phyloP scores from a whole-genome alignment of 73 alveolate species.

The Symbiodinium natans region DNA sequence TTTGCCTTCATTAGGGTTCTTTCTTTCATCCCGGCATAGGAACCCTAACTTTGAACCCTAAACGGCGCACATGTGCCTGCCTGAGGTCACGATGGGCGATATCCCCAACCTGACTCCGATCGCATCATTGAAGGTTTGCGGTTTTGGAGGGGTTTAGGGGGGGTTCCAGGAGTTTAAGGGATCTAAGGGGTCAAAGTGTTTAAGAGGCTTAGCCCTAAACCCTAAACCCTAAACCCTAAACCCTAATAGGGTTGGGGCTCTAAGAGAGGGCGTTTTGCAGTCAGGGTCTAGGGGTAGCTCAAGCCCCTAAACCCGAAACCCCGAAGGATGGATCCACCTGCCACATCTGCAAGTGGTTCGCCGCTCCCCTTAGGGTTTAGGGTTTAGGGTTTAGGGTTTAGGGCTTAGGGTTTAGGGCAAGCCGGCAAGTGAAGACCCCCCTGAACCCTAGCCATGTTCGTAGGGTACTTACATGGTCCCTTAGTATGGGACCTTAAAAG shows the following conservation, averaged over 20 bases:
- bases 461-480: too few species aligned
- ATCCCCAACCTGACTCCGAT: slow-evolving; percentile 98
- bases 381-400: too few species aligned
- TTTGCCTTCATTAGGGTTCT: not conserved
- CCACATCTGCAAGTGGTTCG: too few species aligned
- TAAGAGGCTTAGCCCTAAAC: not conserved
- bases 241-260: not conserved
- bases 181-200: not conserved
- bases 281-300: too few species aligned
- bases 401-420: too few species aligned
- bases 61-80: slow-evolving; percentile 98
- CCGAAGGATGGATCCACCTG: not conserved
- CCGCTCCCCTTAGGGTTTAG: too few species aligned
- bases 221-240: not conserved
- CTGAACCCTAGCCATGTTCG: too few species aligned
- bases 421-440: too few species aligned
- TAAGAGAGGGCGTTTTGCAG: too few species aligned
- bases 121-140: not conserved
- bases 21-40: not conserved
- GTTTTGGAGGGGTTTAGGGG: not conserved
- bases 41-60: slow-evolving; percentile 96
- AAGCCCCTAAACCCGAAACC: not conserved
- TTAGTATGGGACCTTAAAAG: too few species aligned
- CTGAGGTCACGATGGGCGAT: slow-evolving; percentile 99
- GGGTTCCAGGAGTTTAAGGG: too few species aligned